Base-by-base conservation (phyloP, 331 rosid species). In the Acacia concinna region DNA sequence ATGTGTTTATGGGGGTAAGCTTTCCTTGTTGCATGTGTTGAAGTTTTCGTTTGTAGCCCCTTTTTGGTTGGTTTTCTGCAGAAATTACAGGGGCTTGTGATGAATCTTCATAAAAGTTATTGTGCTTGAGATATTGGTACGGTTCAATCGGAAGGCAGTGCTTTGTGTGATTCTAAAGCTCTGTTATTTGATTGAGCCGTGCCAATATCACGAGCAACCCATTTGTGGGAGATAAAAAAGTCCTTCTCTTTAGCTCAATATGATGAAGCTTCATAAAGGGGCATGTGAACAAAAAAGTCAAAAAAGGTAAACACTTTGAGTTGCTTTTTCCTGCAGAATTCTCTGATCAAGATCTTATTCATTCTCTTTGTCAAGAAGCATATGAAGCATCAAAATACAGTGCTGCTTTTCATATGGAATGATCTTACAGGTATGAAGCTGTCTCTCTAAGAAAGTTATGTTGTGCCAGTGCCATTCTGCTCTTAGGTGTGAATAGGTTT, bases 161-260 rank as follows among this genome's bases (percentile, higher is more conserved):
- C 84, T 87, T 85, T 87, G 49, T 84, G 56, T 84, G 62, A 70
- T n/a, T 70, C 38, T 77, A 76, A 68, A 84, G 88, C 73, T 84
- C 88, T 87, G 75, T 85, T 82, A 69, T 89, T 89, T 89, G 90
- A 87, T 89, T 89, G 93, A 89, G 93, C 91, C 93, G 93, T 89
- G 93, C 93, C 93, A 89, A 89, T 89, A 89, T 89, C 93, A 86
- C 91, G 77, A 82, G 81, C 41, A 20, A 2, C 2, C 27, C 68
- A n/a, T 27, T 66, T 73, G 54, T 57, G 35, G 64, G 44, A 67
- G 54, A 63, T 69, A 41, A 41, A 62, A 20, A 32, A 20, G 70
- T 69, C 44, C 43, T 43, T 25, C 51, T 71, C 63, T 69, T 54
- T n/a, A 34, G 21, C 46, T 34, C 62, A 46, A 34, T 63, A 38